phyloP scores from a whole-genome alignment of 306 rosid genomes.

The Nissolia schottii region DNA sequence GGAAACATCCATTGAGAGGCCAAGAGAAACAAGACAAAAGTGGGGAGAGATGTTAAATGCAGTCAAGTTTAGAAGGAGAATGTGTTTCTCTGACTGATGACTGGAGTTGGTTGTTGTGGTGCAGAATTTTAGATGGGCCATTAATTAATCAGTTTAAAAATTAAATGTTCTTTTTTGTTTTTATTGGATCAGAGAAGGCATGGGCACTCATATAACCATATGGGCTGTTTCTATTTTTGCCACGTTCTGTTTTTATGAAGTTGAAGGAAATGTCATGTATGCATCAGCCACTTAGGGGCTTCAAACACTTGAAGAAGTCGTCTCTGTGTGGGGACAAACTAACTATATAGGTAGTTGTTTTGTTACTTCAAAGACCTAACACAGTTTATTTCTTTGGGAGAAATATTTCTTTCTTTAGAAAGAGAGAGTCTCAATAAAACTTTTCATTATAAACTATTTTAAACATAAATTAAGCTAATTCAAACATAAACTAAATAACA shows the following conservation, averaged over 20 bases:
- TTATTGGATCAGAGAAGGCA: slow-evolving; percentile 16
- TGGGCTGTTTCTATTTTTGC: slow-evolving; percentile 45
- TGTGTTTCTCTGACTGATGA: not conserved
- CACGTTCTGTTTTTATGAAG: not conserved
- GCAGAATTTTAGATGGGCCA: slow-evolving; percentile 31
- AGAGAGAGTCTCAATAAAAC: too few relatives aligned
- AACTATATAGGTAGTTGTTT: too few relatives aligned
- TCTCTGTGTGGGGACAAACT: not conserved
- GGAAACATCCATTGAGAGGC: not conserved
- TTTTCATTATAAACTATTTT: too few relatives aligned
- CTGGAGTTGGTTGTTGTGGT: slow-evolving; percentile 31
- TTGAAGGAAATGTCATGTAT: not conserved
- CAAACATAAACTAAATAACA: too few relatives aligned
- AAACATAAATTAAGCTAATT: too few relatives aligned
- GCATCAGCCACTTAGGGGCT: not conserved
- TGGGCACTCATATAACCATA: slow-evolving; percentile 61
- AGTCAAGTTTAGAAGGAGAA: slow-evolving; percentile 12
- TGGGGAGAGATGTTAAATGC: slow-evolving; percentile 21
- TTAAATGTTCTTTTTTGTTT: not conserved
- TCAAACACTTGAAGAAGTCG: not conserved
- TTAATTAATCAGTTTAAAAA: not conserved
- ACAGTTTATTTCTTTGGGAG: too few relatives aligned
- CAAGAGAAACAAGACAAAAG: slow-evolving; percentile 31
- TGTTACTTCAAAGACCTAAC: not conserved
- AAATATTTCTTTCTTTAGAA: too few relatives aligned